Conservation (phyloP, 108 stramenopile species). For the Pinguiococcus pyrenoidosus region DNA sequence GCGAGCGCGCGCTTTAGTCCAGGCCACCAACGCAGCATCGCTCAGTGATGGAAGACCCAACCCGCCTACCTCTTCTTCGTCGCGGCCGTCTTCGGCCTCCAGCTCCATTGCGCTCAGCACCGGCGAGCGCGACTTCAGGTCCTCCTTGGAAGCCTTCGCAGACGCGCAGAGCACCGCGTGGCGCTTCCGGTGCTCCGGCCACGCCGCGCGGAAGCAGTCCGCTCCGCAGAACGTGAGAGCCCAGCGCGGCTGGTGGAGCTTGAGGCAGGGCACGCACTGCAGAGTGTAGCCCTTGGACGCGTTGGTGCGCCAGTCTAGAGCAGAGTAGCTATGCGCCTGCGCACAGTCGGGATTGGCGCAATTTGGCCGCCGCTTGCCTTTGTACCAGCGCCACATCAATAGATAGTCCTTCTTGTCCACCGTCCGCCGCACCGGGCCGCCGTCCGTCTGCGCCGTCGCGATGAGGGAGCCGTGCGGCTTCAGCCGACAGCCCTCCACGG, state of each 20-base stretch:
- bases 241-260: slow-evolving; percentile 16
- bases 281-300: slow-evolving; percentile 12
- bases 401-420: slow-evolving; percentile 10
- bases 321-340: slow-evolving; percentile 14
- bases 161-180: slow-evolving; percentile 8
- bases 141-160: slow-evolving; percentile 1
- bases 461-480: neutral
- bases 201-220: slow-evolving; percentile 19
- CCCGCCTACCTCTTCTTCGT: slow-evolving; percentile 10
- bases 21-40: no score
- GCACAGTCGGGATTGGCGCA: slow-evolving; percentile 22
- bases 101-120: neutral
- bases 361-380: slow-evolving; percentile 17
- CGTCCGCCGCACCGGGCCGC: neutral
- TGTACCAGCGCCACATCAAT: slow-evolving; percentile 7
- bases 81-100: slow-evolving; percentile 2
- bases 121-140: neutral
- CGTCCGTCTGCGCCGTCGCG: neutral
- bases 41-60: no score
- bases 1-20: no score
- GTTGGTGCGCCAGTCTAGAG: slow-evolving; percentile 19
- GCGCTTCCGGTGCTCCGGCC: slow-evolving; percentile 10
- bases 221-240: slow-evolving; percentile 12
- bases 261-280: slow-evolving; percentile 22
- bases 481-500: slow-evolving; percentile 18